Base-by-base conservation (phyloP, 164 flowering plant species). In the Chimonanthus salicifolius region DNA sequence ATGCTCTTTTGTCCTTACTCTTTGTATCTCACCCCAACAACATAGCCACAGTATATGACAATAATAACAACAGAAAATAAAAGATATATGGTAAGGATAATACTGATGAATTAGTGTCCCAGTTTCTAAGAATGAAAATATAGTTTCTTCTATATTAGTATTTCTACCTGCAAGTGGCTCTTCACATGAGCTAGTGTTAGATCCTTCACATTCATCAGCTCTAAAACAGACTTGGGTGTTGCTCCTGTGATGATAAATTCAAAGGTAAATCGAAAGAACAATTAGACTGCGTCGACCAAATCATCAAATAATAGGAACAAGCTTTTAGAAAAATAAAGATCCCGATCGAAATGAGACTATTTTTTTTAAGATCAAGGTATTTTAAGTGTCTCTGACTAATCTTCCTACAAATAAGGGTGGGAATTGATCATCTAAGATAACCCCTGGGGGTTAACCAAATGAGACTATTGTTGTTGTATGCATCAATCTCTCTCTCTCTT, bases 151-250 rank as follows among this genome's bases (percentile, higher is more conserved):
- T n/a, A 65, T 45, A 3, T 18, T 67, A 73, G 67, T 49, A 66
- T n/a, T 62, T 83, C 74, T 72, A 92, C 97, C 94, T 92, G 95
- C 78, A 92, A 86, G 77, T 92, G 97, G 73, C 95, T 90, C 87
- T 92, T 92, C 73, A 92, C 97, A 80, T 92, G 97, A 75, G 97
- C 97, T 80, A 92, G 86, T 74, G 97, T 92, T 80, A 92, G 88
- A 84, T 92, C 97, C 84, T 92, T 92, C 74, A 90, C 97, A 87
- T 92, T 89, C 97, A 92, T 92, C 78, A 92, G 64, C 87, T 92
- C 97, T 72, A 92, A 78, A 7, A 92, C 97, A 7, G 95, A 92
- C 78, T 92, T 92, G 64, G 97, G 97, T 50, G 95, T 92, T 80
- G 97, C 97, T 76, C 97, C 97, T 92, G 87, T 69, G 58, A 70